Evolutionary conservation across 2,329 filamentous ascomycete genomes (phyloP), one percentile per base, ranked within the genome.

Genomic region (Aspergillus ochraceoroseus): DNA sequence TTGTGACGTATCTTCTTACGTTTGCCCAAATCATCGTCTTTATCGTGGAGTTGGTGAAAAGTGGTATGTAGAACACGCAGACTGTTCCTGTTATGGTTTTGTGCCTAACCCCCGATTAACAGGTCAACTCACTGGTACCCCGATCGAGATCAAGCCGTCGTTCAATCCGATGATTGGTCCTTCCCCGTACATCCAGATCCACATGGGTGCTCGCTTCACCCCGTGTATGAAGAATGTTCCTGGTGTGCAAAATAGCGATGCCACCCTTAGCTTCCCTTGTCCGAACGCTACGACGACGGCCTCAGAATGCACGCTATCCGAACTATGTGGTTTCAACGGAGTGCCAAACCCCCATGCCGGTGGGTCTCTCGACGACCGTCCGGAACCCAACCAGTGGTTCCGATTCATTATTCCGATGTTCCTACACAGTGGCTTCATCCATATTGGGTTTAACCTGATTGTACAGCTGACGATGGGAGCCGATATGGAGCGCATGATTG

Each of bases 161-260:
- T 94, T 98, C 70, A 98, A 96, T 67, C 85, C 86, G 43, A 95
- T 98, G 87, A 95, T 98, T 58, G 92, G 92, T 0, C 92, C 92
- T 1, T 95, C 89, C 4, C 78, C 82, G 1, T 87, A 87, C 53
- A 80, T 96, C 15, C 79, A 94, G 55, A 95, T 96, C 70, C 94
- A 94, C 65, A 95, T 98, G 87, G 92, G 92, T 43, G 87, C 89
- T 27, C 82, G 92, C 47, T 98, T 86, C 61, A 79, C 85, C 2
- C 87, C 89, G 5, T 98, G 92, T 66, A 98, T 98, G 92, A 89
- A 90, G 70, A 87, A 85, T 30, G 63, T 66, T 5, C 58, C 64
- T 14, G 57, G 61, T 3, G 55, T 71, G 11, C 68, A 71, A 49
- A 57, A 70, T 18, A 52, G 48, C 3, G 36, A 54, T 7, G 48